Evolutionary conservation across 2,329 filamentous ascomycete genomes (phyloP), one percentile per base, ranked within the genome.

Genomic region (Aspergillus aculeatinus): DNA sequence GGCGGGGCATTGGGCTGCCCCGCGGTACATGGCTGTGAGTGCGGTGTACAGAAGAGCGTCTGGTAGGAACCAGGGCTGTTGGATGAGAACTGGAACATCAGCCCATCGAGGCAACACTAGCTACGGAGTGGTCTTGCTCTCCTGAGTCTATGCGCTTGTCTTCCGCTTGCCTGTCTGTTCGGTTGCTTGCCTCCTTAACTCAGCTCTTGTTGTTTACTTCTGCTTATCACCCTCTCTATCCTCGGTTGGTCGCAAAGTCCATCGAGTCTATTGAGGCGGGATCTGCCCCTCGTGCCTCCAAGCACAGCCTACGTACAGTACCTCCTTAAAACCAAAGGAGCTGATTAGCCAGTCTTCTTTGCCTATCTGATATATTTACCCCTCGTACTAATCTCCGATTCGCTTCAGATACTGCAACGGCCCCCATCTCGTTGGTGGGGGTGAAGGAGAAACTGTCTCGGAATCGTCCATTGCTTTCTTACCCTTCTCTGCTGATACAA

Each of bases 1-100:
- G 55, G 59, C 59, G 60, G 60, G 58, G 58, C 51, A 57, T 58
- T 51, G 29, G 35, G 33, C 31, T 62, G 60, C 61, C 61, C 59
- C 61, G 51, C 61, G 51, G 35, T 54, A 58, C 44, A 53, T 58
- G 42, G 21, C 14, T 33, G 47, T 55, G 31, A 47, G 42, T 55
- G 53, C 53, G 44, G 44, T 55, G 53, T 48, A 48, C 29, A 31
- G n/a, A 48, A 21, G 39, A 44, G 53, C 47, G 27, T 23, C 12
- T 44, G 42, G 53, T 55, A 44, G 48, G 53, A 55, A 11, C 44
- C 53, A 55, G 55, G 42, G 55, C 31, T 44, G 31, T 21, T 23
- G 39, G 39, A 31, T 51, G 47, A 42, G 49, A 47, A 60, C 58
- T n/a, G 58, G 47, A 51, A 51, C 48, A 48, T 60, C 52, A 56